Evolutionary conservation across 345 rosid genomes (phyloP).

Genomic region (Arabidopsis arenosa): DNA sequence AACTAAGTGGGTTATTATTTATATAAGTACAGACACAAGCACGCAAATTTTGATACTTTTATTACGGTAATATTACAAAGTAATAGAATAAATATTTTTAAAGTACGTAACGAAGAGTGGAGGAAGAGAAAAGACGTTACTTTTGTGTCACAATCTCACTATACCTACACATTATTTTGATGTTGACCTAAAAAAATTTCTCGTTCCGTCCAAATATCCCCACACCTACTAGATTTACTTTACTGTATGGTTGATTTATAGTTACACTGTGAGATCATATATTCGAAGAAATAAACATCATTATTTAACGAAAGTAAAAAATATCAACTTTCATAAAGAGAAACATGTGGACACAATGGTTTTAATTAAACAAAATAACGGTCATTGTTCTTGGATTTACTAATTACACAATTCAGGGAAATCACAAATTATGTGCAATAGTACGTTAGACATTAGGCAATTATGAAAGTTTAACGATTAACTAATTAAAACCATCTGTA

Average conservation of each 20-base stretch:
- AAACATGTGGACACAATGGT: not conserved
- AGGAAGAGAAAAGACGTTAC: conserved; percentile 24
- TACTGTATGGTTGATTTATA: not conserved
- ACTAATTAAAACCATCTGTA: too few species aligned
- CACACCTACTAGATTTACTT: not conserved
- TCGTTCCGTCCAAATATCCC: conserved; percentile 26
- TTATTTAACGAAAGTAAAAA: not conserved
- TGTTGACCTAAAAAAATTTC: conserved; percentile 3
- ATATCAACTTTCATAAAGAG: not conserved
- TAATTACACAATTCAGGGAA: not conserved
- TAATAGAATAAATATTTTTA: conserved; percentile 11
- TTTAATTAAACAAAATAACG: not conserved
- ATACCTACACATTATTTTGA: conserved; percentile 18
- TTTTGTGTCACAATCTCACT: conserved; percentile 43
- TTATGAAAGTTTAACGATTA: not conserved
- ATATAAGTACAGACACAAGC: conserved; percentile 31
- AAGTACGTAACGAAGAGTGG: conserved; percentile 17
- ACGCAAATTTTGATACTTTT: conserved; percentile 7
- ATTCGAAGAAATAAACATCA: not conserved
- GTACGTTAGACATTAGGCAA: not conserved
- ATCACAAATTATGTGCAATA: not conserved
- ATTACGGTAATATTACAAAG: conserved; percentile 2
- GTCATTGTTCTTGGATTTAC: not conserved
- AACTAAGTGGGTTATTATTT: conserved; percentile 25
- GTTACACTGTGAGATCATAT: not conserved